phyloP scores from a whole-genome alignment of 2,329 filamentous ascomycete genomes.

The Nectriaceae sp. region DNA sequence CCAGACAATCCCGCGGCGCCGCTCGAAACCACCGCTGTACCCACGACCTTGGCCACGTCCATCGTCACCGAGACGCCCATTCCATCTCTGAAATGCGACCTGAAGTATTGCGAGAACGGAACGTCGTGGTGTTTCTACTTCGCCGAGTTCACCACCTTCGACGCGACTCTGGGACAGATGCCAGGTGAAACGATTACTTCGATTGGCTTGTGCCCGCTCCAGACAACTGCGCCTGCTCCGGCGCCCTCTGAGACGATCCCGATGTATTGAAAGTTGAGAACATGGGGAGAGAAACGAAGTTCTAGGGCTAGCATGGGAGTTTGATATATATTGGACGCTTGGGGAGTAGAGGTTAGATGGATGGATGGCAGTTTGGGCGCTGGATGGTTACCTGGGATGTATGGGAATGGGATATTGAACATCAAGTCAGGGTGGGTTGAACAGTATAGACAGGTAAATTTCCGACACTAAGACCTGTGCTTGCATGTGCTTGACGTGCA shows the following conservation, averaged over 20 bases:
- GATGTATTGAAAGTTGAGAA: neutral
- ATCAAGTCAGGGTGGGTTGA: too few relatives aligned
- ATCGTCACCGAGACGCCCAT: conserved; percentile 1
- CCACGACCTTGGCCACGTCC: neutral
- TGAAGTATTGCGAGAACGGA: conserved; percentile 36
- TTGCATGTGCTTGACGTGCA: too few relatives aligned
- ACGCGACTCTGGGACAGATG: conserved; percentile 33
- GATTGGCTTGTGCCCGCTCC: conserved; percentile 32
- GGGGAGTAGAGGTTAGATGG: too few relatives aligned
- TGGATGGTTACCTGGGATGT: too few relatives aligned
- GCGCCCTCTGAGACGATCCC: neutral
- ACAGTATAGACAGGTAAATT: too few relatives aligned
- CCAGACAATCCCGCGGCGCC: neutral
- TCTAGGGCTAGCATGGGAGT: neutral
- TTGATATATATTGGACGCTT: neutral
- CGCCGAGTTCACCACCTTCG: conserved; percentile 38
- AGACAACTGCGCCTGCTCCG: conserved; percentile 2
- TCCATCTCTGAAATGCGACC: conserved; percentile 32
- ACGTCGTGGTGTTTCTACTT: conserved; percentile 43
- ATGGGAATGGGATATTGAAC: too few relatives aligned
- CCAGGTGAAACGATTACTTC: conserved; percentile 39
- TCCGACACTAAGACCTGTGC: too few relatives aligned
- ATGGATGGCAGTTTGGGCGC: too few relatives aligned
- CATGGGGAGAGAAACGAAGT: neutral
- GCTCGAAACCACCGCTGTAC: neutral